Conservation (phyloP, 495 filamentous ascomycete genomes). For the Geopyxis carbonaria region DNA sequence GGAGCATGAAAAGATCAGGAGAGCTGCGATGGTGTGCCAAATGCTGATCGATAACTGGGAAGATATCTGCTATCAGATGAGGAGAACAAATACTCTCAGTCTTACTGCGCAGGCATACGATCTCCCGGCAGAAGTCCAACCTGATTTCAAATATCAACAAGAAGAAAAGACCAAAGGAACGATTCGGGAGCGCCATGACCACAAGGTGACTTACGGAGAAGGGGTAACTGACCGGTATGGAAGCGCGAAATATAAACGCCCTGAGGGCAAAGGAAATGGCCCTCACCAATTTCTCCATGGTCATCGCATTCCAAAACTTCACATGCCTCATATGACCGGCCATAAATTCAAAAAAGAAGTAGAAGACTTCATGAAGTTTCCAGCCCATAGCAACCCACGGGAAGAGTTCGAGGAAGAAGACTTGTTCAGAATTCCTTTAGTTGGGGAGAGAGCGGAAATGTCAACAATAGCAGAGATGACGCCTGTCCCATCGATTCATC, state of each 20-base stretch:
- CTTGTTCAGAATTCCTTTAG: neutral
- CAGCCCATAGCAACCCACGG: constrained; percentile 8
- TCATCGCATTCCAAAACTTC: constrained; percentile 1
- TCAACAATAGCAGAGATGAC: constrained; percentile 1
- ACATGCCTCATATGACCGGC: neutral
- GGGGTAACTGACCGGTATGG: too few species aligned
- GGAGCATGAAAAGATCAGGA: constrained; percentile 17
- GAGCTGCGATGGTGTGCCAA: constrained; percentile 21
- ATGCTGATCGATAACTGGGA: constrained; percentile 25
- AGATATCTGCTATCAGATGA: constrained; percentile 21
- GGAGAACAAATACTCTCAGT: constrained; percentile 19
- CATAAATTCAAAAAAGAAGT: too few species aligned
- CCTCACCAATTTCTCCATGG: neutral
- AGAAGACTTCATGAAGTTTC: constrained; percentile 15
- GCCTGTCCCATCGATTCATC: neutral
- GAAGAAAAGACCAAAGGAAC: neutral
- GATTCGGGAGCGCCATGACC: neutral
- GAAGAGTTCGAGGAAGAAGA: constrained; percentile 12
- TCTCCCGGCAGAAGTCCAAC: constrained; percentile 8
- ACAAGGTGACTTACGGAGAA: too few species aligned
- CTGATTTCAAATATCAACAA: neutral
- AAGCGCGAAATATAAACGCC: too few species aligned
- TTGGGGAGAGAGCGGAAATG: neutral
- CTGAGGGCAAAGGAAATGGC: too few species aligned
- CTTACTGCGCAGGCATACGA: constrained; percentile 23